These are phyloP conservation scores for Tylopilus rubrobrunneus DNA, from an alignment of 768 basidiomycete species.

Conservation along the genomic window DNA sequence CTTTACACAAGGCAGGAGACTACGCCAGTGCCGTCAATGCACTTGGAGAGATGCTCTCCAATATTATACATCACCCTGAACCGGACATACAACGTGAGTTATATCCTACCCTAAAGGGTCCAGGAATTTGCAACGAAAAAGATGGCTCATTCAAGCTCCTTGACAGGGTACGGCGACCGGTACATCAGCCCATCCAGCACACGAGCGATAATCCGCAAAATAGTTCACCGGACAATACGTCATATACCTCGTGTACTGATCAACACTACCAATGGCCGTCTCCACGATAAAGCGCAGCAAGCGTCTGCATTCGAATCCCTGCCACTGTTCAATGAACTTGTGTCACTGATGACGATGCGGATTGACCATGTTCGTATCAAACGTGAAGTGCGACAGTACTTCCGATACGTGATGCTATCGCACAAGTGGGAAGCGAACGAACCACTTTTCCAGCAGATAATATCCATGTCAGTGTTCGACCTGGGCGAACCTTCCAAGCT, in stretches of 20 bases:
- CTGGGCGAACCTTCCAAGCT: not conserved
- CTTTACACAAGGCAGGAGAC: not conserved
- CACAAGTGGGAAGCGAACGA: slow-evolving; percentile 6
- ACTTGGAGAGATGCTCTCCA: not conserved
- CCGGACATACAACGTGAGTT: not conserved
- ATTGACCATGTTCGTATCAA: not conserved
- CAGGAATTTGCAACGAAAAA: not conserved
- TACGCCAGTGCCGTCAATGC: not conserved
- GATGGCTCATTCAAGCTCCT: not conserved
- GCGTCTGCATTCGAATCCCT: not conserved
- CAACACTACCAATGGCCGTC: not conserved
- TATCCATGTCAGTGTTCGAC: not conserved
- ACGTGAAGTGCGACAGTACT: not conserved
- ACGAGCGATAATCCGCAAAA: not conserved
- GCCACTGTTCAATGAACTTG: not conserved
- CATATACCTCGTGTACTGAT: not conserved
- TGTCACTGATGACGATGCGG: not conserved
- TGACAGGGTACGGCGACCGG: not conserved
- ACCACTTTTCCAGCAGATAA: not conserved
- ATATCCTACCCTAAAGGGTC: no score
- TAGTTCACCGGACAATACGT: not conserved
- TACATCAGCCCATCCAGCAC: not conserved
- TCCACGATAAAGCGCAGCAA: not conserved
- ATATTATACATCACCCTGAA: not conserved
- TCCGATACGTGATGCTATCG: slow-evolving; percentile 3